These are phyloP conservation scores for Rheum nobile DNA, from an alignment of 148 eudicot species.

Conservation along the genomic window DNA sequence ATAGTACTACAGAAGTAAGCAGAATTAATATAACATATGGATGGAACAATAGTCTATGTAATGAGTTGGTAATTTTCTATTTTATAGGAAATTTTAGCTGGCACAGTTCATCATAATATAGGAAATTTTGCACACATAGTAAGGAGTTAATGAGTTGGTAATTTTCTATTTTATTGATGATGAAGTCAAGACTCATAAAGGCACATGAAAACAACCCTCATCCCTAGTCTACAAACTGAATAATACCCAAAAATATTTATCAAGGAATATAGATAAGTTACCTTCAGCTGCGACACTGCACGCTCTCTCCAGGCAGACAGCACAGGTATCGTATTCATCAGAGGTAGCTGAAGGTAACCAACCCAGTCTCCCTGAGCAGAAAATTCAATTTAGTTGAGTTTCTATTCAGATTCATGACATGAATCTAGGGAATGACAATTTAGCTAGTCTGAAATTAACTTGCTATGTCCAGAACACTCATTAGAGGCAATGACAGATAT, in stretches of 20 bases:
- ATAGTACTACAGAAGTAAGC: too few species aligned
- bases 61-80: too few species aligned
- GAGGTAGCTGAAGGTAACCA: slow-evolving; percentile 47
- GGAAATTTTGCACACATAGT: neutral
- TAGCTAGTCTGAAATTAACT: slow-evolving; percentile 34
- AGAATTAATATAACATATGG: too few species aligned
- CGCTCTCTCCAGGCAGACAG: slow-evolving; percentile 92
- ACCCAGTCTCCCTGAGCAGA: slow-evolving; percentile 63
- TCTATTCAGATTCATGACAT: neutral
- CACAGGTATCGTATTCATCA: slow-evolving; percentile 75
- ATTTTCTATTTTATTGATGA: neutral
- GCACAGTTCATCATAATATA: neutral
- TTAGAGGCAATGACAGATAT: slow-evolving; percentile 78
- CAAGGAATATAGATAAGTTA: slow-evolving; percentile 6
- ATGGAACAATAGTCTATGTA: too few species aligned
- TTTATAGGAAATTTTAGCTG: too few species aligned
- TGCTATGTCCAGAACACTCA: slow-evolving; percentile 87
- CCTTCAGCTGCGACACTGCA: slow-evolving; percentile 97
- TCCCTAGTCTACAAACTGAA: too few species aligned
- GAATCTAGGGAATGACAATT: neutral
- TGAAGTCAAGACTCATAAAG: too few species aligned
- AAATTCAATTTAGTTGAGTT: neutral
- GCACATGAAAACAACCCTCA: too few species aligned
- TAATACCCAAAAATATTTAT: too few species aligned
- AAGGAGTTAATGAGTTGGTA: neutral